Evolutionary conservation across 2,329 filamentous ascomycete species (phyloP).

Genomic region (Colletotrichum shisoi): DNA sequence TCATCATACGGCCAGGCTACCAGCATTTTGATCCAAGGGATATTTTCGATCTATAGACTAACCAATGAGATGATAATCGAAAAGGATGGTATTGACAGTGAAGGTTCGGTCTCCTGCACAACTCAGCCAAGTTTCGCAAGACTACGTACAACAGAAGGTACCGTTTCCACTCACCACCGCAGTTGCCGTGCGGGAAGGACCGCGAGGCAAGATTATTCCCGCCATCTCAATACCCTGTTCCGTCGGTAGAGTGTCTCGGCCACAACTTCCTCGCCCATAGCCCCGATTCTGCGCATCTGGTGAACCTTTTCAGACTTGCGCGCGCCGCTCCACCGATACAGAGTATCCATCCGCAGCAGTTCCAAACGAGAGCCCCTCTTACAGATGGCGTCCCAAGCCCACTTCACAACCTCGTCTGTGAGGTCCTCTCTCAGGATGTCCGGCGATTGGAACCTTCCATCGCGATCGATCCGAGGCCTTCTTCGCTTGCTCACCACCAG

Average conservation of each 20-base stretch:
- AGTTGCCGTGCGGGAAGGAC: background rate
- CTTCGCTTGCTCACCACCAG: background rate
- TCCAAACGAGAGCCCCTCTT: slow-evolving; percentile 11
- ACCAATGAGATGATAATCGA: too few species aligned
- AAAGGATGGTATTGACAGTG: too few species aligned
- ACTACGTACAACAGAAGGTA: background rate
- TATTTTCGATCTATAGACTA: too few species aligned
- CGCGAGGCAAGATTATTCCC: background rate
- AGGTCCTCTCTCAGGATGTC: background rate
- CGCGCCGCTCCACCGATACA: slow-evolving; percentile 1
- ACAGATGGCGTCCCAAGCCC: slow-evolving; percentile 11
- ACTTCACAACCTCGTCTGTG: background rate
- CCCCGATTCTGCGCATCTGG: slow-evolving; percentile 12
- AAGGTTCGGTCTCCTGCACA: background rate
- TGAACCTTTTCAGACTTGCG: slow-evolving; percentile 13
- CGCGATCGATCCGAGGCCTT: slow-evolving; percentile 5
- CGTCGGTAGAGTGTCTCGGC: background rate
- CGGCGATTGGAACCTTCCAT: background rate
- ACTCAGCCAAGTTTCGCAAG: background rate
- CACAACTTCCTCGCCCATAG: background rate
- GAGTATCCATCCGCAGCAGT: slow-evolving; percentile 8
- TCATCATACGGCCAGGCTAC: too few species aligned
- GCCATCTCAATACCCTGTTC: background rate
- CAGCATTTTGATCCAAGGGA: too few species aligned
- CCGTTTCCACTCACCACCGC: background rate